Evolutionary conservation across 2,329 filamentous ascomycete species (phyloP), one percentile per base, ranked within the genome.

Genomic region (Xylaria sp.): DNA sequence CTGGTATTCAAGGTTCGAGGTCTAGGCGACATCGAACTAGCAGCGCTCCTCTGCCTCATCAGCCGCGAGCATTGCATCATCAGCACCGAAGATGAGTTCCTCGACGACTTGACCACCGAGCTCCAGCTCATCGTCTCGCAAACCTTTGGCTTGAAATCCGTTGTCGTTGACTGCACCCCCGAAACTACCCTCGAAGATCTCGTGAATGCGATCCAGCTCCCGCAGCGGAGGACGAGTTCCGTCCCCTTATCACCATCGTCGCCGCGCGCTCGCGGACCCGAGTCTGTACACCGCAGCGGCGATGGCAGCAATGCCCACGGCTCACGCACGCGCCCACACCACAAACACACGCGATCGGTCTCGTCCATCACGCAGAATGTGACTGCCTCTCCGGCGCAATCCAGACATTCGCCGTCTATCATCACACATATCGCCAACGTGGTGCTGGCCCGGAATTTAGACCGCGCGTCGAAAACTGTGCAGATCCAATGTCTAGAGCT

Each of bases 21-120:
- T 66, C 80, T 97, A 64, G 90, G 88, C 69, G 92, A 97, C 76
- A 81, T 97, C 47, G 92, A 97, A 76, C 84, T 97, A 61, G 94
- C 93, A 23, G 78, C 89, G 11, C 81, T 97, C 47, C 83, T 97
- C 54, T 92, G 89, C 71, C 83, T 97, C 55, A 81, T 92, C 63
- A 86, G 87, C 61, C 83, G 87, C 65, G 90, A 96, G 73, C 92
- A 97, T 74, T 96, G 91, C 76, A 86, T 97, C 67, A 85, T 97
- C 70, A 88, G 91, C 74, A 89, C 90, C 13, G 83, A 86, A 3
- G 76, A 83, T 42, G 76, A 79, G n/a, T 64, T 59, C 55, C 75
- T 93, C 59, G 80, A 89, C 72, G 82, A 86, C 65, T 78, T 96
- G n/a, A 80, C 87, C 49, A 80, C 84, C 55, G 91, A 96, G 73